Percentiles rank a stretch among this genome's conserved stretches.
Evolutionary conservation across 345 rosid species (phyloP).

Genomic region (Salix koriyanagi): DNA sequence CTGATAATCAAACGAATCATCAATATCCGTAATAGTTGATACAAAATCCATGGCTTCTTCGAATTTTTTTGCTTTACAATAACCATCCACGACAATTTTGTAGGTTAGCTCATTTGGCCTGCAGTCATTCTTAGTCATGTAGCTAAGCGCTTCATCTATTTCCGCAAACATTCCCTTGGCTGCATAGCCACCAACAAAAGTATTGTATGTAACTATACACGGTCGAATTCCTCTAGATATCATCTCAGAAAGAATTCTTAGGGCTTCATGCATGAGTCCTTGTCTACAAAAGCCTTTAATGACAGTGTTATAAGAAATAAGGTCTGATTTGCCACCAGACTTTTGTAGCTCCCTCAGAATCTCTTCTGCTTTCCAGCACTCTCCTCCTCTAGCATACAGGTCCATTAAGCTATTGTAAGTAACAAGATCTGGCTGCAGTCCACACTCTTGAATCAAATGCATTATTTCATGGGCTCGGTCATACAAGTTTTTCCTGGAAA

Average conservation of each 20-base stretch:
- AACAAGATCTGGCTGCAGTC: conserved; percentile 70
- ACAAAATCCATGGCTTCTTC: conserved; percentile 78
- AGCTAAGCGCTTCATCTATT: conserved; percentile 59
- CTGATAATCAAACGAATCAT: conserved; percentile 46
- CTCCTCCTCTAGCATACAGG: conserved; percentile 78
- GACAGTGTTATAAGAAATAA: conserved; percentile 83
- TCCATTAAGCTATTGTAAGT: conserved; percentile 90
- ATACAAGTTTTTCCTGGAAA: conserved; percentile 60
- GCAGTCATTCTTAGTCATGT: conserved; percentile 66
- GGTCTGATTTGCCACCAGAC: conserved; percentile 55
- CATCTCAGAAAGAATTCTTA: conserved; percentile 76
- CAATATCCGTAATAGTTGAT: conserved; percentile 52
- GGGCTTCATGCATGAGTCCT: conserved; percentile 80
- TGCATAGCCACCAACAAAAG: conserved; percentile 67
- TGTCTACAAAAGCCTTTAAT: conserved; percentile 87
- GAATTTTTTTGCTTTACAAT: conserved; percentile 60
- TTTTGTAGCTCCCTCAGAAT: conserved; percentile 46
- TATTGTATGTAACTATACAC: conserved; percentile 80
- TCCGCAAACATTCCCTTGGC: conserved; percentile 59
- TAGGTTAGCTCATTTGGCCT: conserved; percentile 78
- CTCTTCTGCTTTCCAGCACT: conserved; percentile 86
- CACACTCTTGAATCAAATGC: conserved; percentile 45
- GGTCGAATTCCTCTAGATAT: conserved; percentile 61
- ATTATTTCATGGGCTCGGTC: conserved; percentile 56
- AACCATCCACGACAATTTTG: conserved; percentile 81